phyloP scores from a whole-genome alignment of 352 stramenopile species.

The Saprolegnia diclina region DNA sequence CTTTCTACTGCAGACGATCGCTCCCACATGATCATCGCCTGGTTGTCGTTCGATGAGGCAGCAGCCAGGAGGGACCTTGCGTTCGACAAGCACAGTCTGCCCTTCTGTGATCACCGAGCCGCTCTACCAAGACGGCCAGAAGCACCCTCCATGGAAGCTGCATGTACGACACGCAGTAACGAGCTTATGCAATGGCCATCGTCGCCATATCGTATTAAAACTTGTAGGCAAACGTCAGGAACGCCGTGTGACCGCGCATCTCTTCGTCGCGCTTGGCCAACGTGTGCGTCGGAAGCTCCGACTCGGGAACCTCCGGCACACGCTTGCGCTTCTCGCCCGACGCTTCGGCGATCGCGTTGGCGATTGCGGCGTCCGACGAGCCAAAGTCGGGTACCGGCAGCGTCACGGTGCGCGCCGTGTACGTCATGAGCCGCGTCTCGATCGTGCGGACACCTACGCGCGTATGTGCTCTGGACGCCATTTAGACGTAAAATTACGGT shows the following conservation, averaged over 20 bases:
- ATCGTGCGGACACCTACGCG: constrained; percentile 79
- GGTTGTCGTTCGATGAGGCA: too few species aligned
- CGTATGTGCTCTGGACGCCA: neutral
- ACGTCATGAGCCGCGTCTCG: constrained; percentile 89
- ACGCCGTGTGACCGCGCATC: constrained; percentile 82
- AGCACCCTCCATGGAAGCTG: neutral
- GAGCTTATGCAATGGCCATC: neutral
- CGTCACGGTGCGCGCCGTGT: constrained; percentile 59
- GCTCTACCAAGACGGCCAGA: neutral
- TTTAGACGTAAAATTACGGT: constrained; percentile 48
- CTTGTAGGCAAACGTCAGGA: constrained; percentile 82
- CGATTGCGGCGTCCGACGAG: neutral
- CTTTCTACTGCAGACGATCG: too few species aligned
- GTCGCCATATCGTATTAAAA: constrained; percentile 31
- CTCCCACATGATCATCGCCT: too few species aligned
- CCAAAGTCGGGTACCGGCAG: constrained; percentile 71
- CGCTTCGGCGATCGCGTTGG: constrained; percentile 26
- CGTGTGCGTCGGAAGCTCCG: constrained; percentile 46
- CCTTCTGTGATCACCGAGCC: neutral
- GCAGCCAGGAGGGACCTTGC: too few species aligned
- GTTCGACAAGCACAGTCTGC: too few species aligned
- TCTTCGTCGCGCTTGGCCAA: constrained; percentile 82
- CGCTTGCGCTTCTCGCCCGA: constrained; percentile 34
- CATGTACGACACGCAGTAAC: neutral
- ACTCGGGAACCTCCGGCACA: constrained; percentile 41